Conservation (phyloP, 2,329 filamentous ascomycete species). For the Pestalotiopsis sp. region DNA sequence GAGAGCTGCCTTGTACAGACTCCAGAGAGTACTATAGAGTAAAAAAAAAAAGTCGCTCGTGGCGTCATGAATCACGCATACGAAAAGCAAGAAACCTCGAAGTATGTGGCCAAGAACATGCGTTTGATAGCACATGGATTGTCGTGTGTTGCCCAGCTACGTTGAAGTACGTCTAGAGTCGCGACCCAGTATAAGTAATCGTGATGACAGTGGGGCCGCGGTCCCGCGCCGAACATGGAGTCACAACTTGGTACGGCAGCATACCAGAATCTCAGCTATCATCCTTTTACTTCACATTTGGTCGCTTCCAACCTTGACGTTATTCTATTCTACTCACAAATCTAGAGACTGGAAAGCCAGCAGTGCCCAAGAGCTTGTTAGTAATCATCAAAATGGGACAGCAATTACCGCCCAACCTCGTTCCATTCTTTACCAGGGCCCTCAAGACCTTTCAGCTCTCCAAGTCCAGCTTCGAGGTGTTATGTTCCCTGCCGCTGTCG, state of each 20-base stretch:
- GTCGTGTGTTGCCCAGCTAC: not conserved
- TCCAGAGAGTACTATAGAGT: too few relatives aligned
- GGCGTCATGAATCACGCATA: too few relatives aligned
- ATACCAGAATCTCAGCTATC: not conserved
- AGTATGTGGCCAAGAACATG: too few relatives aligned
- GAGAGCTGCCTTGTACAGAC: too few relatives aligned
- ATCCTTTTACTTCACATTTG: not conserved
- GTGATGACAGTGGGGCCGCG: constrained; percentile 3
- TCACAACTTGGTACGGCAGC: not conserved
- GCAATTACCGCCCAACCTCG: constrained; percentile 1
- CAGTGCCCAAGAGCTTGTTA: not conserved
- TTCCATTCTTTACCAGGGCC: constrained; percentile 45
- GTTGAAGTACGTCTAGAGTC: not conserved
- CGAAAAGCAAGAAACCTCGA: too few relatives aligned
- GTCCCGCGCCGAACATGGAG: not conserved
- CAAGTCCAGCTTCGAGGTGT: constrained; percentile 43
- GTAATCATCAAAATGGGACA: not conserved
- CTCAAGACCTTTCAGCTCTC: constrained; percentile 48
- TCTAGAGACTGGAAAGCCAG: not conserved
- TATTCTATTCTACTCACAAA: not conserved
- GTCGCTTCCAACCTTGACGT: not conserved
- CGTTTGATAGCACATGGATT: too few relatives aligned
- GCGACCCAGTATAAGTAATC: not conserved
- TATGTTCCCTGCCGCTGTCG: constrained; percentile 41
- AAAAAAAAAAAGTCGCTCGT: too few relatives aligned